Conservation (phyloP, 225 moss, liverwort and hornwort genomes). For the Asterella californica region DNA sequence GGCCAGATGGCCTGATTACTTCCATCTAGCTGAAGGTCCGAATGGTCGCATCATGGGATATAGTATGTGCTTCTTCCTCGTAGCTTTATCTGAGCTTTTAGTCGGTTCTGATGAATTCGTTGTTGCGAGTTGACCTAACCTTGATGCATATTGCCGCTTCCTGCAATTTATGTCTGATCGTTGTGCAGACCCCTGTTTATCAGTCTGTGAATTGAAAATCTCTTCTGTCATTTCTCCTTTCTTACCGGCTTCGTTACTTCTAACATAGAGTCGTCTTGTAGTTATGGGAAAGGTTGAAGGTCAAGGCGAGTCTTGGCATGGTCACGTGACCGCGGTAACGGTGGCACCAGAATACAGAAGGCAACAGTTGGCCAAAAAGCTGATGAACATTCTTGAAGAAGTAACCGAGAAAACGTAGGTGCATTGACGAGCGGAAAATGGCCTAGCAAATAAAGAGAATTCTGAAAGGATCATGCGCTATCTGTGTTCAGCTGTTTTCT, state of each 20-base stretch:
- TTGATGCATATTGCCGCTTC: not conserved
- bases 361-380: slow-evolving; percentile 74
- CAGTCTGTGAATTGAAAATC: too few relatives aligned
- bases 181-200: not conserved
- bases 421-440: not conserved
- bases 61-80: slow-evolving; percentile 26
- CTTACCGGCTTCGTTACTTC: not conserved
- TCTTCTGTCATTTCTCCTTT: not conserved
- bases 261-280: slow-evolving; percentile 17
- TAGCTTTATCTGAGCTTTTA: not conserved
- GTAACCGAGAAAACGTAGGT: slow-evolving; percentile 67
- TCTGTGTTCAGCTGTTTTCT: not conserved
- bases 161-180: not conserved
- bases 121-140: not conserved
- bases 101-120: not conserved
- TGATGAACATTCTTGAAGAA: slow-evolving; percentile 74
- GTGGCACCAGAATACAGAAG: slow-evolving; percentile 71
- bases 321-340: slow-evolving; percentile 72
- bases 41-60: slow-evolving; percentile 69
- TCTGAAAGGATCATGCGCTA: too few relatives aligned
- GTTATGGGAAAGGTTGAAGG: slow-evolving; percentile 89
- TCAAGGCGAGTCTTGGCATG: slow-evolving; percentile 67
- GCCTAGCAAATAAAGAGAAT: too few relatives aligned
- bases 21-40: slow-evolving; percentile 60
- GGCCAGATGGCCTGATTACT: slow-evolving; percentile 78